Evolutionary conservation across 148 eudicot species (phyloP).

Genomic region (Heliamphora exappendiculata): DNA sequence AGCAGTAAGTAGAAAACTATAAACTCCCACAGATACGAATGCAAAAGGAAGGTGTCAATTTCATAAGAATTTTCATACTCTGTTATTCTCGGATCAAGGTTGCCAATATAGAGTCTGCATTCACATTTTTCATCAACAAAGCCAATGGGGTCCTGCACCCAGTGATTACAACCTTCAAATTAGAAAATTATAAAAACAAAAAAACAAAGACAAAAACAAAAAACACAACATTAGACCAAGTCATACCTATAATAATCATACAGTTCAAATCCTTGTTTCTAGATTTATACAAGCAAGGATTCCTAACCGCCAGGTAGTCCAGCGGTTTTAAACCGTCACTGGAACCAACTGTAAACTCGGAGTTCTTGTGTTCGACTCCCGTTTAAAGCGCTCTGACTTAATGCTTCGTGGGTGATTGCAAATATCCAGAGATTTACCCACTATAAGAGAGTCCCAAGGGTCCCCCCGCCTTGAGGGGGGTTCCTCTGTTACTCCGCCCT

Average conservation of each 20-base stretch:
- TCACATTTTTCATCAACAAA: constrained; percentile 48
- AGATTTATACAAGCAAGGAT: background rate
- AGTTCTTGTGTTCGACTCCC: too few species aligned
- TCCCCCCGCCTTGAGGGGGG: too few species aligned
- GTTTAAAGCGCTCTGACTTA: too few species aligned
- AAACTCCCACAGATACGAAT: background rate
- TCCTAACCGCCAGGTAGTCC: too few species aligned
- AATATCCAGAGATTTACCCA: too few species aligned
- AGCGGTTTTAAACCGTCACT: too few species aligned
- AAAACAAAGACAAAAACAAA: too few species aligned
- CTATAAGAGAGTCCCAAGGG: too few species aligned
- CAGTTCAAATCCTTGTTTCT: background rate
- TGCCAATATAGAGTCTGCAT: constrained; percentile 71
- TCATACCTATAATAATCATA: background rate
- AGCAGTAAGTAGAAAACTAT: background rate
- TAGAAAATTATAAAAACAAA: too few species aligned
- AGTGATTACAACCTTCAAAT: background rate
- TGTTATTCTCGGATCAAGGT: constrained; percentile 82
- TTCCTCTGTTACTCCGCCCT: too few species aligned
- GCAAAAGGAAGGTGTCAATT: background rate
- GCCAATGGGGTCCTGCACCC: constrained; percentile 38
- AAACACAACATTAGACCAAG: background rate
- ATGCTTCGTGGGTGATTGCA: too few species aligned
- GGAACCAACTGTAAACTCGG: too few species aligned
- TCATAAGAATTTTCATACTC: constrained; percentile 41